phyloP scores from a whole-genome alignment of 352 stramenopile genomes.

The Phytophthora hybrid region DNA sequence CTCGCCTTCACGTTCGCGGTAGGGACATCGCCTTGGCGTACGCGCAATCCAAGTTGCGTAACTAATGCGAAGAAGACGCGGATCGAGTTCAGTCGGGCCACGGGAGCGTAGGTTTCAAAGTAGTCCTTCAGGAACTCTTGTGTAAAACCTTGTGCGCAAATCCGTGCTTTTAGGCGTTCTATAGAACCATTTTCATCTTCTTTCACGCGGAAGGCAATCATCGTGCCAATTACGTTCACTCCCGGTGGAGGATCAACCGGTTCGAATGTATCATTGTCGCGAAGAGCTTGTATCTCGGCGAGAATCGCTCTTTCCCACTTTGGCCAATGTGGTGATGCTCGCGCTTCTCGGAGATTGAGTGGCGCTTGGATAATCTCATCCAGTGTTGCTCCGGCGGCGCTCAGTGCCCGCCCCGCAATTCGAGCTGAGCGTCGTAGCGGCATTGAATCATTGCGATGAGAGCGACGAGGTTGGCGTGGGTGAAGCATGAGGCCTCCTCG shows the following conservation, averaged over 20 bases:
- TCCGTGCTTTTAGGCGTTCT: slow-evolving; percentile 26
- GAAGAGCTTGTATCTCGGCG: slow-evolving; percentile 2
- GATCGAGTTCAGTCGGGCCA: slow-evolving; percentile 26
- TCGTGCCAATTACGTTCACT: slow-evolving; percentile 6
- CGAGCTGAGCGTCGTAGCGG: slow-evolving; percentile 2
- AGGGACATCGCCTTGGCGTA: slow-evolving; percentile 22
- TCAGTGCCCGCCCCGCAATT: background rate
- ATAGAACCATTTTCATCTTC: background rate
- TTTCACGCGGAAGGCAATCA: slow-evolving; percentile 16
- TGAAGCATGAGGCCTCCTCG: too few relatives aligned
- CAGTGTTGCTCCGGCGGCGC: background rate
- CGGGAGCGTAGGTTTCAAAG: slow-evolving; percentile 20
- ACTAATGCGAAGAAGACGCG: slow-evolving; percentile 9
- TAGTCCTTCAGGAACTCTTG: slow-evolving; percentile 27
- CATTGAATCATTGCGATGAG: background rate
- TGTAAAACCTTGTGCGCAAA: slow-evolving; percentile 23
- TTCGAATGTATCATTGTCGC: slow-evolving; percentile 14
- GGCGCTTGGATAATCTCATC: slow-evolving; percentile 10
- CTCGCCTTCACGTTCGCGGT: slow-evolving; percentile 22
- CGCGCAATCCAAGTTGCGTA: background rate
- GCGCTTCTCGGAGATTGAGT: background rate
- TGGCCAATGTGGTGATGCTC: background rate
- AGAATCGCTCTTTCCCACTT: slow-evolving; percentile 12
- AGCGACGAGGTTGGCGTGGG: too few relatives aligned
- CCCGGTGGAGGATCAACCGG: slow-evolving; percentile 9